Base-by-base conservation (phyloP, 2,329 filamentous ascomycete species). In the Aspergillus novoparasiticus region DNA sequence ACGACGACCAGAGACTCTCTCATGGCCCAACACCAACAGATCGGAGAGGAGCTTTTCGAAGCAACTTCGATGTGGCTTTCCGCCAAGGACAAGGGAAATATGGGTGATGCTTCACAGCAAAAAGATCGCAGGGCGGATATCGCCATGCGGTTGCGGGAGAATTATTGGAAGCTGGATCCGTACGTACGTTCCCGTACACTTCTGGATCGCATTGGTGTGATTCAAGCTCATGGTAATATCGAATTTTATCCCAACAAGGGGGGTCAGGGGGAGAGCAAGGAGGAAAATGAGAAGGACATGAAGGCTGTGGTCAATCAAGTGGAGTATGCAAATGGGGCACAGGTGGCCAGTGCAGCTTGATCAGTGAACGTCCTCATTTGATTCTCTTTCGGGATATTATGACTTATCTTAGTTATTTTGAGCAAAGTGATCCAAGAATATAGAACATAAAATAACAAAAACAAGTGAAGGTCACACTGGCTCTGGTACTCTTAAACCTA, bases 11-110 rank as follows among this genome's bases (percentile, higher is more conserved):
- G 86, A 61, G 86, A 91, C 53, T 82, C 81, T 55, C 79, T 97
- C 2, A 79, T 91, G 28, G 80, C 80, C 6, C 87, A 87, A 68
- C 83, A 93, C 43, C 83, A 85, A 63, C 80, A 80, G 28, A 79
- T 94, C 16, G 87, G 90, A 51, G 83, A 85, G 57, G 85, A 88
- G 51, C 96, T 90, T 70, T 92, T 97, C 77, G 82, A 83, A 11
- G 84, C 87, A 28, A 94, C 94, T 0, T 75, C 89, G 16, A 82
- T 86, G 45, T 98, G 94, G 94, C 86, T 95, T 58, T 77, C 79
- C 45, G 79, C 81, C 51, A 54, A 54, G 30, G 6, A 36, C 9
- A 54, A 54, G n/a, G 30, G 30, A 3, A 54, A 54, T n/a, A 12
- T 36, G 19, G 32, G 51, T 6, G 51, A 54, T 36, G 30, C 10